Evolutionary conservation across 1,139 yeast species (phyloP).

Genomic region (Debaryomycetaceae sp.): DNA sequence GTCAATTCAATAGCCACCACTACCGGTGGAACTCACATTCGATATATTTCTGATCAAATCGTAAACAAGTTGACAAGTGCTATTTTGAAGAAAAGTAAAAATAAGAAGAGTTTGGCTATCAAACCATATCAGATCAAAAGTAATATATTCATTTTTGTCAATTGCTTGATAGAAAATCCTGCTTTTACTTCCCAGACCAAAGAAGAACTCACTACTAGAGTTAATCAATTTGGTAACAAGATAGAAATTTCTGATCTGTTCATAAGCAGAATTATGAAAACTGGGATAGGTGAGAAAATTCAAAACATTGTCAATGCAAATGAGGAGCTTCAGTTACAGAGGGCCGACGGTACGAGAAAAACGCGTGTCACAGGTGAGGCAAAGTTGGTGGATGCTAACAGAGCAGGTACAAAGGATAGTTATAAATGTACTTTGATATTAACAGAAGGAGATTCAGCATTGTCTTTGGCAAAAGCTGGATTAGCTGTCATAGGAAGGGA

Average conservation of each 20-base stretch:
- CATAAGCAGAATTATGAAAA: constrained; percentile 64
- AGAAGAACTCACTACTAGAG: constrained; percentile 89
- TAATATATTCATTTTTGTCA: constrained; percentile 86
- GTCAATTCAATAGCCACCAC: constrained; percentile 98
- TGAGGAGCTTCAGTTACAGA: constrained; percentile 83
- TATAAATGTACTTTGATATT: constrained; percentile 86
- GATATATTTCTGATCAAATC: constrained; percentile 79
- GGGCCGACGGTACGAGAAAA: constrained; percentile 86
- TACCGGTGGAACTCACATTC: constrained; percentile 95
- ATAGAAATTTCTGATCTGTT: constrained; percentile 71
- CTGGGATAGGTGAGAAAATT: constrained; percentile 80
- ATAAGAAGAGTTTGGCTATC: constrained; percentile 68
- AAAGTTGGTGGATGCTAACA: constrained; percentile 93
- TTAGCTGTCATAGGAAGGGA: constrained; percentile 95
- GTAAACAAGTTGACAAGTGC: constrained; percentile 62
- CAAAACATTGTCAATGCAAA: constrained; percentile 81
- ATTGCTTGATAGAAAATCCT: constrained; percentile 93
- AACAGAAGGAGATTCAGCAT: constrained; percentile 98
- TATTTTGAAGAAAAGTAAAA: constrained; percentile 71
- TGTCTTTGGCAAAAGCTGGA: constrained; percentile 90
- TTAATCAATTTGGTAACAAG: constrained; percentile 84
- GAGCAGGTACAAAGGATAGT: constrained; percentile 93
- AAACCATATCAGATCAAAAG: constrained; percentile 87
- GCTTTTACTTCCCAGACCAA: constrained; percentile 98
- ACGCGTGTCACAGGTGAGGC: constrained; percentile 85